Evolutionary conservation across 2,329 filamentous ascomycete species (phyloP).

Genomic region (Botrytis deweyae): DNA sequence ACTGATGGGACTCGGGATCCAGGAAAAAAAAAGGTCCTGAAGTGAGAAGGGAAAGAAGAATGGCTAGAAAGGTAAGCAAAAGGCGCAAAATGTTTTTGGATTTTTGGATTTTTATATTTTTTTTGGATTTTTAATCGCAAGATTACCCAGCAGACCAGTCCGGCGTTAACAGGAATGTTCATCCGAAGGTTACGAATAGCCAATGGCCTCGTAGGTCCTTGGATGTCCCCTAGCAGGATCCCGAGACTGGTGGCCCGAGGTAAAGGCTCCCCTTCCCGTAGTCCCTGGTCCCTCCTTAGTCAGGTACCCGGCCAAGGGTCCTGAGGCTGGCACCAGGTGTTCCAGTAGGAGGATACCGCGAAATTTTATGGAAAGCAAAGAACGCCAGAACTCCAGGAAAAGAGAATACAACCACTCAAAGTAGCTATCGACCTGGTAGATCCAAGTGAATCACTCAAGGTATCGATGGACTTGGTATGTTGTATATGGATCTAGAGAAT

Average conservation of each 20-base stretch:
- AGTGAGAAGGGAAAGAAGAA: neutral
- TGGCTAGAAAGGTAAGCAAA: neutral
- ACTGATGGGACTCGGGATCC: neutral
- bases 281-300: conserved; percentile 1
- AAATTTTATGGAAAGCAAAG: neutral
- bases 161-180: conserved; percentile 6
- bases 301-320: conserved; percentile 11
- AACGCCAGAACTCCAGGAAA: neutral
- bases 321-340: conserved; percentile 6
- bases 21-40: neutral
- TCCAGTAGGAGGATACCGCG: conserved; percentile 4
- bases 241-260: conserved; percentile 9
- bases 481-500: neutral
- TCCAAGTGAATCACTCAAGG: neutral
- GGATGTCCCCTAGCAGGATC: conserved; percentile 7
- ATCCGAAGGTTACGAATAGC: conserved; percentile 8
- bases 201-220: conserved; percentile 1
- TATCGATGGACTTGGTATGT: conserved; percentile 1
- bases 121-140: neutral
- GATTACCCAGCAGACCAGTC: conserved; percentile 7
- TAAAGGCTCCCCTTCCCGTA: conserved; percentile 3
- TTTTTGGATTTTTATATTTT: neutral
- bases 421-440: conserved; percentile 3
- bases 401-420: neutral
- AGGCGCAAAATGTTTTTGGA: neutral